Percentiles rank a stretch among this genome's conserved stretches.
Conservation (phyloP, 2,329 filamentous ascomycete species). For the Exserohilum rostratum region DNA sequence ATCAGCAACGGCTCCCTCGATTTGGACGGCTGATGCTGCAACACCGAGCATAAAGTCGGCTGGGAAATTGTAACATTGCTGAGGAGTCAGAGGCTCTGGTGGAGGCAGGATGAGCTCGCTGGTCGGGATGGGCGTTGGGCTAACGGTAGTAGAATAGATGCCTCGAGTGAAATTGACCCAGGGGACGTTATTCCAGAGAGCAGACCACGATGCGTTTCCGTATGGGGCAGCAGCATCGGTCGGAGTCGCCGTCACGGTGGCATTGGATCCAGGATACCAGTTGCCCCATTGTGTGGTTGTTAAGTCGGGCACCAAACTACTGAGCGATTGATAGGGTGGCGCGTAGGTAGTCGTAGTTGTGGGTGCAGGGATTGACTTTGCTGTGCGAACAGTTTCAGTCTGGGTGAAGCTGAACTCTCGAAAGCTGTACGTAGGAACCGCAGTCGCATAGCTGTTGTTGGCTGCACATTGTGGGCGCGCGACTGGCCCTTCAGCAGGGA, state of each 20-base stretch:
- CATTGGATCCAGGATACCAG: constrained; percentile 48
- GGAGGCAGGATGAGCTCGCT: constrained; percentile 63
- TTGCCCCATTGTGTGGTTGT: constrained; percentile 52
- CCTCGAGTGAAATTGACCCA: constrained; percentile 46
- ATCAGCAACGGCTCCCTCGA: constrained; percentile 42
- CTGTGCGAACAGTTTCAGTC: constrained; percentile 49
- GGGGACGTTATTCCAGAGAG: constrained; percentile 45
- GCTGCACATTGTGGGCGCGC: constrained; percentile 35
- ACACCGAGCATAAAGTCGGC: constrained; percentile 51
- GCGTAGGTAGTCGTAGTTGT: constrained; percentile 46
- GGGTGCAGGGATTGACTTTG: constrained; percentile 44
- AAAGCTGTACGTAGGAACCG: constrained; percentile 39
- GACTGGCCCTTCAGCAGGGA: constrained; percentile 37
- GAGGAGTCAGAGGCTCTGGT: constrained; percentile 56
- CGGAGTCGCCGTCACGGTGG: constrained; percentile 18
- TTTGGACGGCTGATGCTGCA: constrained; percentile 35
- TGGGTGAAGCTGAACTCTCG: constrained; percentile 47
- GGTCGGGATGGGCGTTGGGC: constrained; percentile 61
- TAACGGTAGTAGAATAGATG: constrained; percentile 60
- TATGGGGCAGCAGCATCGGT: constrained; percentile 47
- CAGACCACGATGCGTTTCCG: constrained; percentile 50
- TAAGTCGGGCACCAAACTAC: constrained; percentile 43
- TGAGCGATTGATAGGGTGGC: constrained; percentile 44
- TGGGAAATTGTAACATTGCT: constrained; percentile 59
- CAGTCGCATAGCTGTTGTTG: constrained; percentile 33